These are phyloP conservation scores for Coelomomyces lativittatus DNA, from an alignment of 371 early-diverging fungal genomes.

Conservation along the genomic window DNA sequence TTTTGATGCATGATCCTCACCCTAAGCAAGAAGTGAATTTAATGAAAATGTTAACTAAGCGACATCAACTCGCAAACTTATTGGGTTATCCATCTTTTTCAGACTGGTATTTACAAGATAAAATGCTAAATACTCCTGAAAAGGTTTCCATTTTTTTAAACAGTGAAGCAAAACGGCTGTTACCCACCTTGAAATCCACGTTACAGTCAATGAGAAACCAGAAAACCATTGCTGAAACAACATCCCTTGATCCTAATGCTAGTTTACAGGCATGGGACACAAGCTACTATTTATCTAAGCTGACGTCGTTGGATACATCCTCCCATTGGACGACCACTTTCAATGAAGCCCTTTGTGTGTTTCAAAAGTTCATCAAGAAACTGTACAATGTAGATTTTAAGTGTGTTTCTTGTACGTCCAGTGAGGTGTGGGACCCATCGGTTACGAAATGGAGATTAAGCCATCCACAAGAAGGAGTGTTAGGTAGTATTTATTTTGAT, in stretches of 20 bases:
- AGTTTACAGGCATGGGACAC: too few species aligned
- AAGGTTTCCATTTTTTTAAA: neutral
- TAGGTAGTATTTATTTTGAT: constrained; percentile 87
- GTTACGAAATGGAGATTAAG: too few species aligned
- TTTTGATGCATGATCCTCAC: neutral
- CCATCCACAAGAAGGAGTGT: constrained; percentile 63
- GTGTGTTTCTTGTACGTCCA: too few species aligned
- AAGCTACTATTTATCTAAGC: too few species aligned
- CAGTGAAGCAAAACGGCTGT: constrained; percentile 10
- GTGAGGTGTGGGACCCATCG: neutral
- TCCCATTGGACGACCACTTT: too few species aligned
- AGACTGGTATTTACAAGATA: constrained; percentile 63
- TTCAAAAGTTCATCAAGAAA: too few species aligned
- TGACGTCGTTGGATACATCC: too few species aligned
- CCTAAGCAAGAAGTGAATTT: constrained; percentile 39
- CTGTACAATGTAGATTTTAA: too few species aligned
- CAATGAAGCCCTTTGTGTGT: too few species aligned
- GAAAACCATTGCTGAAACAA: too few species aligned
- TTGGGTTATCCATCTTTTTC: constrained; percentile 64
- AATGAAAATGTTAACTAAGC: constrained; percentile 50
- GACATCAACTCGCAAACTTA: constrained; percentile 55
- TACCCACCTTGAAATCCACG: constrained; percentile 2
- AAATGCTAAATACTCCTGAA: constrained; percentile 57
- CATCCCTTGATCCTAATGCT: too few species aligned
- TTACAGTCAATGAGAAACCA: neutral